Conservation (phyloP, 2,329 filamentous ascomycete genomes). For the Trichoderma gracile region DNA sequence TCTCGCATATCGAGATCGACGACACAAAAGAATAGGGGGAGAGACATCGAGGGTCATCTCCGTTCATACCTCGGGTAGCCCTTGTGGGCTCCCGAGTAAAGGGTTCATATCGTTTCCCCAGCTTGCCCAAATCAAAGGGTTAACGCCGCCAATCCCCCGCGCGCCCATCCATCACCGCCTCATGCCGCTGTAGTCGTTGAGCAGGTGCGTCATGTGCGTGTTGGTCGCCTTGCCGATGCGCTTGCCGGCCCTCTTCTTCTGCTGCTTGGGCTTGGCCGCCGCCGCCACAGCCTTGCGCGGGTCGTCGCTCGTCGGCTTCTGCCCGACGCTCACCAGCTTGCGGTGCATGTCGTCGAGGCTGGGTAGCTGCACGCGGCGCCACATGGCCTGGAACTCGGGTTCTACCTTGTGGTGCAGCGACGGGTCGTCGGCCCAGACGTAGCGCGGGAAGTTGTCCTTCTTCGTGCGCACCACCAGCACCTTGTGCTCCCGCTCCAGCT, state of each 20-base stretch:
- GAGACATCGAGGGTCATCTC: neutral
- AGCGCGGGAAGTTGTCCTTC: conserved; percentile 84
- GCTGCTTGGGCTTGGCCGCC: conserved; percentile 66
- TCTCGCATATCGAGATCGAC: neutral
- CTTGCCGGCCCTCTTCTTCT: conserved; percentile 67
- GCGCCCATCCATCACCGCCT: conserved; percentile 39
- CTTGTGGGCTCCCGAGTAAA: neutral
- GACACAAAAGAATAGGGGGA: neutral
- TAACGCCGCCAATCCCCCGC: too few relatives aligned
- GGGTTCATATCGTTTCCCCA: neutral
- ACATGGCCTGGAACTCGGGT: conserved; percentile 78
- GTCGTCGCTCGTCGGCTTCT: conserved; percentile 83
- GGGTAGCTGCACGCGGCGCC: conserved; percentile 78
- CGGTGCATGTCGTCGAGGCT: conserved; percentile 73
- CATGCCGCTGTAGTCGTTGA: conserved; percentile 68
- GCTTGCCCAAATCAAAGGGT: neutral
- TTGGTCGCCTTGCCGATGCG: conserved; percentile 81
- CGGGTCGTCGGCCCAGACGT: conserved; percentile 87
- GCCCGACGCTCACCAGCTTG: conserved; percentile 72
- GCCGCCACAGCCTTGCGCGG: conserved; percentile 51
- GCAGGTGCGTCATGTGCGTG: conserved; percentile 78
- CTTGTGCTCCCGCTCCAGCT: conserved; percentile 75
- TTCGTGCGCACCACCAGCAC: conserved; percentile 86
- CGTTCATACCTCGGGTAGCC: conserved; percentile 1
- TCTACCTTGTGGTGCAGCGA: conserved; percentile 75